A percentile compares a stretch with the other conserved stretches of the same genome.
Conservation (phyloP, 441 rosid genomes). For the Daphne laureola region DNA sequence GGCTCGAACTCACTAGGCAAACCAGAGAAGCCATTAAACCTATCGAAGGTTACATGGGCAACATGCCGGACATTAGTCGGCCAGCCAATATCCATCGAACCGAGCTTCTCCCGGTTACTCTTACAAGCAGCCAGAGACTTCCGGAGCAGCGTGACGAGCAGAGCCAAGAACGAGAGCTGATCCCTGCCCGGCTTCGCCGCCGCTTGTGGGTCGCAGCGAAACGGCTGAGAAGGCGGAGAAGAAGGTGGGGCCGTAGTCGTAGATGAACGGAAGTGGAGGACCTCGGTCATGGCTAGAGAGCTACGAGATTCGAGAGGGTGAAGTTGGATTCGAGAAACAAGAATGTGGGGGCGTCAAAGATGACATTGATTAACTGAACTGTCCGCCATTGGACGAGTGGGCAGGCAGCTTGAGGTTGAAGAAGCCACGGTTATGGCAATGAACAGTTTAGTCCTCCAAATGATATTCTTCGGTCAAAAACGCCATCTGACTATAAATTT, state of each 20-base stretch:
- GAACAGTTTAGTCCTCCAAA: no score
- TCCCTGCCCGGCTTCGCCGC: constrained; percentile 23
- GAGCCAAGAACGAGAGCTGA: constrained; percentile 65
- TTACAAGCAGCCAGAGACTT: constrained; percentile 65
- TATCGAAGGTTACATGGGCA: constrained; percentile 78
- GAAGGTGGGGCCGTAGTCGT: constrained; percentile 26
- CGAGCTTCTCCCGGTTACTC: constrained; percentile 56
- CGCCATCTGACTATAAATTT: no score
- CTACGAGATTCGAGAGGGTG: constrained; percentile 12
- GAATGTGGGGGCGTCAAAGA: constrained; percentile 28
- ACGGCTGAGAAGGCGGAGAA: constrained; percentile 11
- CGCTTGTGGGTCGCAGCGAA: constrained; percentile 14
- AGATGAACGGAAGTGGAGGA: constrained; percentile 55
- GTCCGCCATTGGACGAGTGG: no score
- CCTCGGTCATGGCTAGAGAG: constrained; percentile 60
- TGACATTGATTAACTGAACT: constrained; percentile 21
- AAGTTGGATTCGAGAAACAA: constrained; percentile 39
- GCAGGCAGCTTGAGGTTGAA: no score
- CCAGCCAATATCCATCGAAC: constrained; percentile 75
- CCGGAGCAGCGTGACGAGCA: constrained; percentile 60
- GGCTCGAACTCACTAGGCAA: constrained; percentile 83
- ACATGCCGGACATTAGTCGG: constrained; percentile 74
- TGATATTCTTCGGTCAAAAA: no score
- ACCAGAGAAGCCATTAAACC: constrained; percentile 81
- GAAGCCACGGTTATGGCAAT: no score